Percentiles rank a stretch among this genome's conserved stretches.
Evolutionary conservation across 371 early-diverging fungal species (phyloP).

Genomic region (Rhizomucor pusillus): DNA sequence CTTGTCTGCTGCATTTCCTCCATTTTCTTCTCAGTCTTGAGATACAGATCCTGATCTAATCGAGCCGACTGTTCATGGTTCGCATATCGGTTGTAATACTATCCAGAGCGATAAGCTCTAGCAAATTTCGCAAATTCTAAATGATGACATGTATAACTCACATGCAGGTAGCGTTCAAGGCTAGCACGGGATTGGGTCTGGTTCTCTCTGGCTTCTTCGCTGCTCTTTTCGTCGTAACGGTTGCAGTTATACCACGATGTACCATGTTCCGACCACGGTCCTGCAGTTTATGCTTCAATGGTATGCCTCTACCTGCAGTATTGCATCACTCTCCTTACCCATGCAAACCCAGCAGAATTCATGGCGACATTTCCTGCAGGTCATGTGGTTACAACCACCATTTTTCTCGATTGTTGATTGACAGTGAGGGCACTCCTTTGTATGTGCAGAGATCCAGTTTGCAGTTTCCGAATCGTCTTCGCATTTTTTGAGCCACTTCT

Average conservation of each 20-base stretch:
- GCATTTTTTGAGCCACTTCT: slow-evolving; percentile 93
- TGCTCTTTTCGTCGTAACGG: slow-evolving; percentile 84
- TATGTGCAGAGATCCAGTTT: slow-evolving; percentile 96
- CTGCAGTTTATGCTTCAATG: slow-evolving; percentile 29
- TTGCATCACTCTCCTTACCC: slow-evolving; percentile 23
- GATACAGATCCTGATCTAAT: slow-evolving; percentile 83
- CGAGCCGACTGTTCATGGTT: slow-evolving; percentile 96
- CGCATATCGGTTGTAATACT: slow-evolving; percentile 96
- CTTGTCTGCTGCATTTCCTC: slow-evolving; percentile 90
- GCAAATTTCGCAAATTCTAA: no score
- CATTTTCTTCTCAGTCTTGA: slow-evolving; percentile 93
- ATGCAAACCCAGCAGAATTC: slow-evolving; percentile 92
- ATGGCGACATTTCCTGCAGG: slow-evolving; percentile 82
- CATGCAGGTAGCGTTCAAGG: slow-evolving; percentile 93
- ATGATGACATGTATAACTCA: slow-evolving; percentile 31
- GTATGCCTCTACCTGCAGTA: no score
- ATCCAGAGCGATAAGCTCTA: not conserved
- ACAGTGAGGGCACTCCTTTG: slow-evolving; percentile 96
- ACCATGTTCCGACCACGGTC: slow-evolving; percentile 94
- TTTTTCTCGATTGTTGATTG: slow-evolving; percentile 96
- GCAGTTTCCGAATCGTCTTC: slow-evolving; percentile 97
- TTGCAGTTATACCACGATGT: slow-evolving; percentile 90
- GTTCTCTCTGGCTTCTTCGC: slow-evolving; percentile 76
- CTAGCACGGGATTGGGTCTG: slow-evolving; percentile 86
- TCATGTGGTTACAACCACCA: slow-evolving; percentile 96